phyloP scores from a whole-genome alignment of 805 yeast genomes.

The Dipodascopsis uninucleata region DNA sequence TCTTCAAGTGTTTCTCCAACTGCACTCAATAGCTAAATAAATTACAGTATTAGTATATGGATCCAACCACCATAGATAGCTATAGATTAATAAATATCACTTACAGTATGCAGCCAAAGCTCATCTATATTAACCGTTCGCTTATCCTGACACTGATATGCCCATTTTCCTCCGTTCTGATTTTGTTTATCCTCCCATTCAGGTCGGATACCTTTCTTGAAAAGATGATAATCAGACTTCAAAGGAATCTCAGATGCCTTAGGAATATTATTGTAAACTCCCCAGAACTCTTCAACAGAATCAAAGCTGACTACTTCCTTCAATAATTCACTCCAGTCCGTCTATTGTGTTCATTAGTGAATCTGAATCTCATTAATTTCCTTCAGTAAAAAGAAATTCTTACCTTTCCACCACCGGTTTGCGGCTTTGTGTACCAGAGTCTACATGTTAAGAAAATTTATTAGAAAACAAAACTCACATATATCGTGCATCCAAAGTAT shows the following conservation, averaged over 20 bases:
- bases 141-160: slow-evolving; percentile 66
- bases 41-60: neutral
- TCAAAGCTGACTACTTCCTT: slow-evolving; percentile 88
- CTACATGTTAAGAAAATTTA: too few relatives aligned
- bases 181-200: slow-evolving; percentile 97
- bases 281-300: slow-evolving; percentile 99
- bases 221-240: slow-evolving; percentile 91
- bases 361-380: neutral
- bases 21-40: slow-evolving; percentile 59
- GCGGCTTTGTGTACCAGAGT: slow-evolving; percentile 95
- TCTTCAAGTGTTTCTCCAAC: slow-evolving; percentile 93
- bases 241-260: slow-evolving; percentile 85
- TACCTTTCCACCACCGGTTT: slow-evolving; percentile 52
- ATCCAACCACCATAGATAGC: neutral
- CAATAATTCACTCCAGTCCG: slow-evolving; percentile 87
- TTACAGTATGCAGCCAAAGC: slow-evolving; percentile 76
- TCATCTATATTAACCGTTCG: slow-evolving; percentile 65
- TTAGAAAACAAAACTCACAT: too few relatives aligned
- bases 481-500: too few relatives aligned
- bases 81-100: too few relatives aligned
- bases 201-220: slow-evolving; percentile 90
- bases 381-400: neutral
- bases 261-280: slow-evolving; percentile 89
- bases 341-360: slow-evolving; percentile 43
- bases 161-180: slow-evolving; percentile 92